A percentile compares a stretch with the other conserved stretches of the same genome.
These are phyloP conservation scores for Uronychia binucleata DNA, from an alignment of 73 alveolate species.

Conservation along the genomic window DNA sequence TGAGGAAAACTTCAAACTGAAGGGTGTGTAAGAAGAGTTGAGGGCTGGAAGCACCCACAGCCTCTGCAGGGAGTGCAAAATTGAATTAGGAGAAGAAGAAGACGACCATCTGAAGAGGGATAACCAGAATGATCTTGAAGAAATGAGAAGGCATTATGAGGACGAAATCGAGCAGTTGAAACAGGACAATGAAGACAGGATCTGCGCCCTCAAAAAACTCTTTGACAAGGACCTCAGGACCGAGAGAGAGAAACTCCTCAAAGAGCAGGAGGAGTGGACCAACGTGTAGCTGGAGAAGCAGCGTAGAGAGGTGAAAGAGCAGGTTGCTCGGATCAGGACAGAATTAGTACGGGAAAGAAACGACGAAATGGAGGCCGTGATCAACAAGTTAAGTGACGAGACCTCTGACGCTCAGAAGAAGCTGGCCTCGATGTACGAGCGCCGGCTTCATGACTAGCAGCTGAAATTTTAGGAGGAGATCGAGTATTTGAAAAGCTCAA, in stretches of 20 bases:
- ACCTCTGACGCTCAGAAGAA: neutral
- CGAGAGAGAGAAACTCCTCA: neutral
- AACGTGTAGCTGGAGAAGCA: neutral
- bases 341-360: neutral
- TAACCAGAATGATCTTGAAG: neutral
- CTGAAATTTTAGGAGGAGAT: neutral
- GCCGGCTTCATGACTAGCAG: neutral
- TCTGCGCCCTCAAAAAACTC: neutral
- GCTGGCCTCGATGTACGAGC: neutral
- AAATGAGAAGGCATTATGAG: neutral
- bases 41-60: too few species aligned
- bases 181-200: neutral
- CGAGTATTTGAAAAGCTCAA: neutral
- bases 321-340: neutral
- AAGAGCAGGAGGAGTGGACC: slow-evolving; percentile 1
- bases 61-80: neutral
- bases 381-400: neutral
- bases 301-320: neutral
- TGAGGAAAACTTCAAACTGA: neutral
- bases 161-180: neutral
- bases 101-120: neutral
- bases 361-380: neutral
- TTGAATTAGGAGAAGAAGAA: neutral
- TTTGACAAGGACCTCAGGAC: neutral
- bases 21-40: neutral